phyloP scores from a whole-genome alignment of 495 filamentous ascomycete species.

The Cercophora newfieldiana region DNA sequence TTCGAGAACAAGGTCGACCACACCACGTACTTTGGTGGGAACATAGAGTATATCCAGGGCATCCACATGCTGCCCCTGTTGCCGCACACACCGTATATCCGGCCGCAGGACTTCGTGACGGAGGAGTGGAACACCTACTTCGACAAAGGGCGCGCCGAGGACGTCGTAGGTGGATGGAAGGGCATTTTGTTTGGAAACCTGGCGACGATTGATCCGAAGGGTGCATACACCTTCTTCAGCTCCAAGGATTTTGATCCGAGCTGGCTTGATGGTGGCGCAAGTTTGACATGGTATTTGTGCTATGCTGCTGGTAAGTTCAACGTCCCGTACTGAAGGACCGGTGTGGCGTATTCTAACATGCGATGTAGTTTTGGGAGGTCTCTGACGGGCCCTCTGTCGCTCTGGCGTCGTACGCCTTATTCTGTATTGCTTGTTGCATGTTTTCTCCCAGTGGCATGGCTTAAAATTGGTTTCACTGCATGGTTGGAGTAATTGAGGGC shows the following conservation, averaged over 20 bases:
- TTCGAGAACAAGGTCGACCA: slow-evolving; percentile 98
- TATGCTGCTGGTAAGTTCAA: slow-evolving; percentile 61
- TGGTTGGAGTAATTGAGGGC: not conserved
- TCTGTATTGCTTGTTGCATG: not conserved
- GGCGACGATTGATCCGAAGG: slow-evolving; percentile 70
- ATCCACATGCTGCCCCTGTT: slow-evolving; percentile 96
- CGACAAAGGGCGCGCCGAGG: slow-evolving; percentile 56
- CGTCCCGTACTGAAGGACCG: not conserved
- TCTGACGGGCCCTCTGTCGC: too few relatives aligned
- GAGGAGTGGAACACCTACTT: slow-evolving; percentile 90
- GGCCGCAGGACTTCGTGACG: slow-evolving; percentile 66
- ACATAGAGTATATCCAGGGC: slow-evolving; percentile 83
- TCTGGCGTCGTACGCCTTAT: too few relatives aligned
- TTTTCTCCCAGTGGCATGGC: not conserved
- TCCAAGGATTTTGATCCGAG: slow-evolving; percentile 61
- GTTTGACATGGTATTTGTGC: slow-evolving; percentile 85
- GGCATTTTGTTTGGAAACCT: slow-evolving; percentile 83
- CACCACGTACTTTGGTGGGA: slow-evolving; percentile 85
- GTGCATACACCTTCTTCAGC: slow-evolving; percentile 74
- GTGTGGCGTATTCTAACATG: not conserved
- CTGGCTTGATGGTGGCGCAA: slow-evolving; percentile 85
- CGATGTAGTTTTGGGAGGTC: not conserved
- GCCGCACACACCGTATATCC: slow-evolving; percentile 66
- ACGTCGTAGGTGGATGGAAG: slow-evolving; percentile 74
- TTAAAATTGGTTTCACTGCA: not conserved